Conservation (phyloP, 129 eudicot genomes). For the Lactuca saligna region DNA sequence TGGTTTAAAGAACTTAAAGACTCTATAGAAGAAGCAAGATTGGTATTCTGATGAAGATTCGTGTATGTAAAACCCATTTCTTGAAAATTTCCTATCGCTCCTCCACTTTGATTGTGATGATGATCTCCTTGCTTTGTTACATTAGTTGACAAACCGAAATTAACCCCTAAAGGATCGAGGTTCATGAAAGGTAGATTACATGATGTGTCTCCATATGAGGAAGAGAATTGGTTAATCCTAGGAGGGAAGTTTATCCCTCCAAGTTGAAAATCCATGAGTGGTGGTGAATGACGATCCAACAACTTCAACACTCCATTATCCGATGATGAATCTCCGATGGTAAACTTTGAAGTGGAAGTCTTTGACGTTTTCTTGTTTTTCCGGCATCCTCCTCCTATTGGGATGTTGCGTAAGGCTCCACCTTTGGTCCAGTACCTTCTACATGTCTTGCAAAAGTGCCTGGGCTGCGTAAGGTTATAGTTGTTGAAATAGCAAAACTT, state of each 20-base stretch:
- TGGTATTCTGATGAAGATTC: slow-evolving; percentile 18
- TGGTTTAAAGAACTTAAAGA: slow-evolving; percentile 74
- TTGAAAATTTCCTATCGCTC: slow-evolving; percentile 29
- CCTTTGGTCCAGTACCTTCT: slow-evolving; percentile 91
- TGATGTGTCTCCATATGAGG: slow-evolving; percentile 46
- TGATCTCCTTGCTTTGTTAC: slow-evolving; percentile 16
- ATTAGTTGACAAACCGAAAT: neutral
- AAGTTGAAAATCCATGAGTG: slow-evolving; percentile 68
- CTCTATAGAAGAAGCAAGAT: slow-evolving; percentile 59
- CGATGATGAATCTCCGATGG: slow-evolving; percentile 36
- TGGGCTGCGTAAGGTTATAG: slow-evolving; percentile 83
- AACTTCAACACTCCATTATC: slow-evolving; percentile 39
- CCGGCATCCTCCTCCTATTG: slow-evolving; percentile 89
- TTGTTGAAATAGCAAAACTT: slow-evolving; percentile 95
- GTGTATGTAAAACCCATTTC: slow-evolving; percentile 39
- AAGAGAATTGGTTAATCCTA: slow-evolving; percentile 35
- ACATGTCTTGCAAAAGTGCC: slow-evolving; percentile 95
- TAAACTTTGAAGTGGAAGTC: slow-evolving; percentile 31
- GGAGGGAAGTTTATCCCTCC: slow-evolving; percentile 42
- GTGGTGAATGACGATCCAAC: slow-evolving; percentile 32
- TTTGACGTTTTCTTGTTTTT: slow-evolving; percentile 58
- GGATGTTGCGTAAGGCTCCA: slow-evolving; percentile 85
- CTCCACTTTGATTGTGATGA: slow-evolving; percentile 9
- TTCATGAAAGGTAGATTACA: slow-evolving; percentile 39
- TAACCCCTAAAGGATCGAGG: slow-evolving; percentile 48